Evolutionary conservation across 805 yeast genomes (phyloP), one percentile per base, ranked within the genome.

Genomic region (Diddensiella santjacobensis): DNA sequence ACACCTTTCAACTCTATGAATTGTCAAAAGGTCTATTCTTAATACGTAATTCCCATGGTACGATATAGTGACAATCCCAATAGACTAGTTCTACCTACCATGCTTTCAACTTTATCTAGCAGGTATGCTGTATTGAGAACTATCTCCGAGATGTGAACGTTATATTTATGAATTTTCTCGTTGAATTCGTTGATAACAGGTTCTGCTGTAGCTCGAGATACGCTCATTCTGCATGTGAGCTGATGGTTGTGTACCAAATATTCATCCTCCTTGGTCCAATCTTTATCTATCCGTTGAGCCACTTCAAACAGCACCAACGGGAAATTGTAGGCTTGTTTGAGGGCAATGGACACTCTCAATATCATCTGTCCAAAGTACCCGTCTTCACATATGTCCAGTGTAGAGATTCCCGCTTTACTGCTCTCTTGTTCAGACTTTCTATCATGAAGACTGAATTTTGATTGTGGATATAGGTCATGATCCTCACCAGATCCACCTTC

Each of bases 201-300:
- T 13, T 47, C 44, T 19, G 22, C 22, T 5, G 44, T 47, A n/a
- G 29, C 29, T 22, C 45, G 13, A 8, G 36, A 33, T 13, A 53
- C 52, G 31, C 40, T 42, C 18, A 53, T 18, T 23, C 46, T 37
- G 39, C 39, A 53, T 5, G 54, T 44, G 5, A 53, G 24, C 22
- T 44, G 41, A 4, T 30, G 42, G 33, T 53, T 40, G 39, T 48
- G 56, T 18, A 53, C 49, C 15, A 53, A 17, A 33, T 44, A 43
- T 31, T 47, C 54, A 22, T 48, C 47, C 15, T 51, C 54, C 4
- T 41, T 26, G 13, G 44, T 26, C 56, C 56, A 53, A 17, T 45
- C 45, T 5, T 42, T 42, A 39, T 53, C 49, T 13, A 53, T 51
- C 22, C 52, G 38, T 42, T 53, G 56, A 18, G 31, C 19, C 18